Percentiles rank a stretch among this genome's conserved stretches.
Evolutionary conservation across 31 red algal species (phyloP).

Genomic region (Odonthalia washingtoniensis): DNA sequence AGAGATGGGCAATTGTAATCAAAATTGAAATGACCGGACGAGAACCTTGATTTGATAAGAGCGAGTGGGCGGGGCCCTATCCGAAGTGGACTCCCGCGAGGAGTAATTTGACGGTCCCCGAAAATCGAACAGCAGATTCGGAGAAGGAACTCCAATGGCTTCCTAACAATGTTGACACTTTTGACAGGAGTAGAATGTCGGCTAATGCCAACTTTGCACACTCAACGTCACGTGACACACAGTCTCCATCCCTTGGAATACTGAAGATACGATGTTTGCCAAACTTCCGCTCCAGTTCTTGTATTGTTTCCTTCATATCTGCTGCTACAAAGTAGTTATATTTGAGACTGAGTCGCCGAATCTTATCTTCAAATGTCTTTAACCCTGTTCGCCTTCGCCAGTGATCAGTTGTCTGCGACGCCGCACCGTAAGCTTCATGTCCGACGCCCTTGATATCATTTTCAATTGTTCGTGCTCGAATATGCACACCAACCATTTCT

Average conservation of each 20-base stretch:
- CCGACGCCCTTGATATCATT: slow-evolving; percentile 79
- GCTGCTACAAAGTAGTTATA: slow-evolving; percentile 76
- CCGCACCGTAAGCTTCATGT: slow-evolving; percentile 68
- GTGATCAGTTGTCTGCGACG: slow-evolving; percentile 66
- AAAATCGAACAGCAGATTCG: slow-evolving; percentile 75
- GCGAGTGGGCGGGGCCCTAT: too few relatives aligned
- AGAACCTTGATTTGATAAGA: too few relatives aligned
- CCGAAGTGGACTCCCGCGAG: slow-evolving; percentile 83
- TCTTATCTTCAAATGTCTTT: slow-evolving; percentile 67
- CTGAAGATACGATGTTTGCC: slow-evolving; percentile 73
- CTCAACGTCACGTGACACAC: slow-evolving; percentile 65
- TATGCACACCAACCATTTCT: slow-evolving; percentile 82
- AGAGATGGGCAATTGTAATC: too few relatives aligned
- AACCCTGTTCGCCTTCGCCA: slow-evolving; percentile 66
- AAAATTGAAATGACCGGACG: too few relatives aligned
- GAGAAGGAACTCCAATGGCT: slow-evolving; percentile 89
- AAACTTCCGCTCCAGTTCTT: slow-evolving; percentile 49
- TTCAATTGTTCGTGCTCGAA: slow-evolving; percentile 64
- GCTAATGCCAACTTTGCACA: slow-evolving; percentile 85
- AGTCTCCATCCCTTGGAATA: slow-evolving; percentile 52
- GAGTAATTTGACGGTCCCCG: slow-evolving; percentile 61
- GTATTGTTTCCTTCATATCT: slow-evolving; percentile 55
- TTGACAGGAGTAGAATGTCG: slow-evolving; percentile 81
- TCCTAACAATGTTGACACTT: slow-evolving; percentile 65
- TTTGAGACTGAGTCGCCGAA: slow-evolving; percentile 45